phyloP scores from a whole-genome alignment of 768 basidiomycete genomes.

The Amanita exitialis region DNA sequence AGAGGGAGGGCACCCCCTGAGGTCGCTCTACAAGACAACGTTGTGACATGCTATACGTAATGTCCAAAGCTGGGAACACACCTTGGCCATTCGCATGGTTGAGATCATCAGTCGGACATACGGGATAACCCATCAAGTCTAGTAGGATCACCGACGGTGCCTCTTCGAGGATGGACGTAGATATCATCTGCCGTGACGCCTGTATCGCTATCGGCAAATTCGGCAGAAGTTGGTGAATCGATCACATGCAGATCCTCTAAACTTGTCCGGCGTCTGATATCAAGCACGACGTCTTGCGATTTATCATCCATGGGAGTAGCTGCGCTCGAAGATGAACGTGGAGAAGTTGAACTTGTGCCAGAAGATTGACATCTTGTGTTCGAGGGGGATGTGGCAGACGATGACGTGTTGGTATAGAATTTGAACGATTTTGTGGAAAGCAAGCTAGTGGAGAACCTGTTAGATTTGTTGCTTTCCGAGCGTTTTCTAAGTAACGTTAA shows the following conservation, averaged over 20 bases:
- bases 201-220: not conserved
- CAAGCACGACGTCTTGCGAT: not conserved
- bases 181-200: slow-evolving; percentile 6
- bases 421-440: slow-evolving; percentile 6
- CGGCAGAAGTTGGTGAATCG: not conserved
- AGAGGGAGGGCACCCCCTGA: slow-evolving; percentile 34
- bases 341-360: not conserved
- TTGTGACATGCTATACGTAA: not conserved
- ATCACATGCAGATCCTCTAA: slow-evolving; percentile 4
- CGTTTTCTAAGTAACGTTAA: not conserved
- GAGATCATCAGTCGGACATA: slow-evolving; percentile 3
- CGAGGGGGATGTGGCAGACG: not conserved
- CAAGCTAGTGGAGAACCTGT: not conserved
- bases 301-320: not conserved
- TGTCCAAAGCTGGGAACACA: not conserved
- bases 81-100: not conserved
- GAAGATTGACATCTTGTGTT: not conserved
- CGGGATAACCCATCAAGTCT: not conserved
- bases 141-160: not conserved
- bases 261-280: slow-evolving; percentile 4
- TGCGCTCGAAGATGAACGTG: not conserved
- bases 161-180: slow-evolving; percentile 1
- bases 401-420: not conserved
- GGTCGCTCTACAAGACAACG: not conserved
- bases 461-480: not conserved